phyloP scores from a whole-genome alignment of 108 stramenopile genomes.

The Fragilaria radians region DNA sequence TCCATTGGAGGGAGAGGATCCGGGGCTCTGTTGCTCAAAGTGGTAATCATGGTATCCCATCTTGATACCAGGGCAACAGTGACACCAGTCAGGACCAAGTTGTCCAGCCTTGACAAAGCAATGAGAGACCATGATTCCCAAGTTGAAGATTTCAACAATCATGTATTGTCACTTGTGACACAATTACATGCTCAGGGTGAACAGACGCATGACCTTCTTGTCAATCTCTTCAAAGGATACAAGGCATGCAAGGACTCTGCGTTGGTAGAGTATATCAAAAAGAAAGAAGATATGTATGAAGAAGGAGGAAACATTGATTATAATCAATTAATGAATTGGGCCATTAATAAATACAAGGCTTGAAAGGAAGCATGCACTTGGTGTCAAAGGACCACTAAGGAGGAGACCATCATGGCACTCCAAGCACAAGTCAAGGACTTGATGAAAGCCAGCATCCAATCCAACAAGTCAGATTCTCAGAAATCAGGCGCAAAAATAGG shows the following conservation, averaged over 20 bases:
- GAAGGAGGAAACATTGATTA: slow-evolving; percentile 17
- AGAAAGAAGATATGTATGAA: slow-evolving; percentile 18
- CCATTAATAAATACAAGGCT: slow-evolving; percentile 19
- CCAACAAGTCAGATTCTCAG: neutral
- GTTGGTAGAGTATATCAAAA: slow-evolving; percentile 20
- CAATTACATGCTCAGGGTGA: slow-evolving; percentile 14
- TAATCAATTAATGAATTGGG: slow-evolving; percentile 16
- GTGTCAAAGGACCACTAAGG: slow-evolving; percentile 2
- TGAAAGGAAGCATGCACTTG: slow-evolving; percentile 4
- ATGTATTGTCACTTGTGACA: slow-evolving; percentile 9
- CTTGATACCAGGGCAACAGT: slow-evolving; percentile 23
- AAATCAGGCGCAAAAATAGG: neutral
- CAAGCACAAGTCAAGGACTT: slow-evolving; percentile 2
- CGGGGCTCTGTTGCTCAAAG: slow-evolving; percentile 20
- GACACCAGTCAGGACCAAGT: slow-evolving; percentile 6
- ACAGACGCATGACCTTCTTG: slow-evolving; percentile 8
- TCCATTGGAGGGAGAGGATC: neutral
- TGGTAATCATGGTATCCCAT: slow-evolving; percentile 11
- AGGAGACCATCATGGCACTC: slow-evolving; percentile 29
- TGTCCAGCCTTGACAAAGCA: slow-evolving; percentile 12
- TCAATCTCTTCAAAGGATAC: slow-evolving; percentile 38
- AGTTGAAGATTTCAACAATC: slow-evolving; percentile 24
- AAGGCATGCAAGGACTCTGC: slow-evolving; percentile 3
- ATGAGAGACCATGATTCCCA: slow-evolving; percentile 13
- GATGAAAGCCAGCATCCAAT: neutral